These are phyloP conservation scores for Xylaria hypoxylon DNA, from an alignment of 2,329 filamentous ascomycete genomes.

Conservation along the genomic window DNA sequence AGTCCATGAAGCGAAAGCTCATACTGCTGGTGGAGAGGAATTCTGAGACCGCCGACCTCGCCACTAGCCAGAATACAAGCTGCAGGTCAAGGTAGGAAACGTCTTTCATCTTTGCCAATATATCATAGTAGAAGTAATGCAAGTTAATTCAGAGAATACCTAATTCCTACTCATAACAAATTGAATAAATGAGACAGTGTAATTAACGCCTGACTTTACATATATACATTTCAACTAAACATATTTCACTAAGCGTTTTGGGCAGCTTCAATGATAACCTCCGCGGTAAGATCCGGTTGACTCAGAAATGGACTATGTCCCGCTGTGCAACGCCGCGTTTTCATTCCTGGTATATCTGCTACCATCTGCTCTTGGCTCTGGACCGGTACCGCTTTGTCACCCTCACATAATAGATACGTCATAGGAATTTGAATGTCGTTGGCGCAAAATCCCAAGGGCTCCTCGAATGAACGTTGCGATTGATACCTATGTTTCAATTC, in stretches of 20 bases:
- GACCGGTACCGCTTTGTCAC: constrained; percentile 17
- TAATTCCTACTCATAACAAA: not conserved
- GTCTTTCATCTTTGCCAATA: no score
- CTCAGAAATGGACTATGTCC: constrained; percentile 34
- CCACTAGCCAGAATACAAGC: no score
- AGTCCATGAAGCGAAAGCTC: not conserved
- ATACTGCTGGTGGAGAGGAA: no score
- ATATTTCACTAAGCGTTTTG: not conserved
- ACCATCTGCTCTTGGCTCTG: constrained; percentile 24
- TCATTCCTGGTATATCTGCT: constrained; percentile 25
- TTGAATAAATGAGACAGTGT: not conserved
- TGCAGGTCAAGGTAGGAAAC: no score
- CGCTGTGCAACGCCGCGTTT: constrained; percentile 20
- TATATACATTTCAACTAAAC: not conserved
- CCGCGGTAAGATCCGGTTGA: constrained; percentile 20
- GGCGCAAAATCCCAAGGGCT: constrained; percentile 23
- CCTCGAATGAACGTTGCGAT: constrained; percentile 30
- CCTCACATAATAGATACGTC: constrained; percentile 30
- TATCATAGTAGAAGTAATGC: not conserved
- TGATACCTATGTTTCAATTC: constrained; percentile 21
- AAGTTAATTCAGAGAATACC: not conserved
- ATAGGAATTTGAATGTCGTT: constrained; percentile 32
- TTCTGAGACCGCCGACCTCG: no score
- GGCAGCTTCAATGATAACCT: constrained; percentile 25
- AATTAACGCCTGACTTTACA: not conserved